A percentile compares a stretch with the other conserved stretches of the same genome.
These are phyloP conservation scores for Collybia mongolica DNA, from an alignment of 768 basidiomycete species.

Conservation along the genomic window DNA sequence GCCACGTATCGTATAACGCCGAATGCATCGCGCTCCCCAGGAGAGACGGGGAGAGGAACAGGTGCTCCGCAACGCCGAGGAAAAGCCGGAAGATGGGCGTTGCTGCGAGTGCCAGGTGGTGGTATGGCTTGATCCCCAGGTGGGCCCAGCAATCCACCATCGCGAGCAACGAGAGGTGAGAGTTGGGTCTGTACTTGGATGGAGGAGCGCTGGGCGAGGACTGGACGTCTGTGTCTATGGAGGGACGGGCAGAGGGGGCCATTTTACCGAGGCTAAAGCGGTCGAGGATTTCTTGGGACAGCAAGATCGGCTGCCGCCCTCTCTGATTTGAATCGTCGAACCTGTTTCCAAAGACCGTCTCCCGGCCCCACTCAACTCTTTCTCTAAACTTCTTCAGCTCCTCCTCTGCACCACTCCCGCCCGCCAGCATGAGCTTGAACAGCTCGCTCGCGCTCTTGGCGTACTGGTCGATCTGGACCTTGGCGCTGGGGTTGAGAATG, in stretches of 20 bases:
- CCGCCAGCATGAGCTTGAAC: slow-evolving; percentile 92
- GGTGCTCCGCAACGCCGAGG: slow-evolving; percentile 95
- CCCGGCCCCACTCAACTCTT: slow-evolving; percentile 72
- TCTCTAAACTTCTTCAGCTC: slow-evolving; percentile 51
- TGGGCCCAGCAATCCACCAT: slow-evolving; percentile 99
- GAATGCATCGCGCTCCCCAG: slow-evolving; percentile 73
- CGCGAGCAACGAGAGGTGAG: slow-evolving; percentile 89
- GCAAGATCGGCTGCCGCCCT: slow-evolving; percentile 63
- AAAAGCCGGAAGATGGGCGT: slow-evolving; percentile 96
- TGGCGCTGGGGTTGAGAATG: slow-evolving; percentile 91
- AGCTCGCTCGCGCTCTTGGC: slow-evolving; percentile 82
- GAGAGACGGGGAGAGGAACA: slow-evolving; percentile 71
- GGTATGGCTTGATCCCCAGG: slow-evolving; percentile 84
- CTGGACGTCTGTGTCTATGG: slow-evolving; percentile 52
- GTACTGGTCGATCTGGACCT: slow-evolving; percentile 87
- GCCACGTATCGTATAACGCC: slow-evolving; percentile 71
- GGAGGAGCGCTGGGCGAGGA: slow-evolving; percentile 48
- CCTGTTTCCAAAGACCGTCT: slow-evolving; percentile 69
- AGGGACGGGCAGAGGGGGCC: slow-evolving; percentile 12
- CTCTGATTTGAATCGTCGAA: slow-evolving; percentile 21
- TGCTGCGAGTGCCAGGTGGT: slow-evolving; percentile 89
- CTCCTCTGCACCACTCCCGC: slow-evolving; percentile 34
- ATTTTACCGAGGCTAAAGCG: slow-evolving; percentile 76
- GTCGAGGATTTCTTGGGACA: slow-evolving; percentile 84
- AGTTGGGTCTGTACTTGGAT: slow-evolving; percentile 60